Percentiles rank a stretch among this genome's conserved stretches.
phyloP scores from a whole-genome alignment of 768 basidiomycete genomes.

The Xerocomus brunneocitrinus region DNA sequence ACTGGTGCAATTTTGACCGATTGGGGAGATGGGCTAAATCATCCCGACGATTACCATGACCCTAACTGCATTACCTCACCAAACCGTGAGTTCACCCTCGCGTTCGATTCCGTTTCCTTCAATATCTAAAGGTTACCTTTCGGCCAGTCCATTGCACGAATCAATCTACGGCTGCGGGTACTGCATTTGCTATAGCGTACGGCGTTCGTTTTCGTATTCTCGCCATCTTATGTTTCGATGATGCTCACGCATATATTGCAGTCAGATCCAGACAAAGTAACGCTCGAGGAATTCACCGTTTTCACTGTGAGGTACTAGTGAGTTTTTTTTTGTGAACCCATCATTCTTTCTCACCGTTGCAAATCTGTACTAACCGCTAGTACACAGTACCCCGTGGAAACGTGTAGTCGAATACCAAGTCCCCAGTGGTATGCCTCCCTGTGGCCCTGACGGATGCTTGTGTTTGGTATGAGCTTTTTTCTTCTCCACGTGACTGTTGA shows the following conservation, averaged over 20 bases:
- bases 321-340: background rate
- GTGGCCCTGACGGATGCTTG: slow-evolving; percentile 1
- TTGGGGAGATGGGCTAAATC: slow-evolving; percentile 2
- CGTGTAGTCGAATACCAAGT: background rate
- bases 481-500: background rate
- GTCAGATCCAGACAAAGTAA: background rate
- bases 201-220: slow-evolving; percentile 4
- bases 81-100: slow-evolving; percentile 10
- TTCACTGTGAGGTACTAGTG: background rate
- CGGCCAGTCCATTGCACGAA: slow-evolving; percentile 17
- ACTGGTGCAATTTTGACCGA: accelerated
- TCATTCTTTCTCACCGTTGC: background rate
- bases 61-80: background rate
- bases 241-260: background rate
- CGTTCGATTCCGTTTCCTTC: background rate
- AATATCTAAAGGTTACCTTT: background rate
- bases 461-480: slow-evolving; percentile 3
- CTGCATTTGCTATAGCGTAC: slow-evolving; percentile 9
- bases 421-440: slow-evolving; percentile 3
- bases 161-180: slow-evolving; percentile 5
- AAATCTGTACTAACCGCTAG: background rate
- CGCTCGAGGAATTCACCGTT: background rate
- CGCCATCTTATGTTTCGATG: background rate
- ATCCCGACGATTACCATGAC: background rate
- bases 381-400: slow-evolving; percentile 11